These are phyloP conservation scores for Epichloe typhina DNA, from an alignment of 2,329 filamentous ascomycete species.

Conservation along the genomic window DNA sequence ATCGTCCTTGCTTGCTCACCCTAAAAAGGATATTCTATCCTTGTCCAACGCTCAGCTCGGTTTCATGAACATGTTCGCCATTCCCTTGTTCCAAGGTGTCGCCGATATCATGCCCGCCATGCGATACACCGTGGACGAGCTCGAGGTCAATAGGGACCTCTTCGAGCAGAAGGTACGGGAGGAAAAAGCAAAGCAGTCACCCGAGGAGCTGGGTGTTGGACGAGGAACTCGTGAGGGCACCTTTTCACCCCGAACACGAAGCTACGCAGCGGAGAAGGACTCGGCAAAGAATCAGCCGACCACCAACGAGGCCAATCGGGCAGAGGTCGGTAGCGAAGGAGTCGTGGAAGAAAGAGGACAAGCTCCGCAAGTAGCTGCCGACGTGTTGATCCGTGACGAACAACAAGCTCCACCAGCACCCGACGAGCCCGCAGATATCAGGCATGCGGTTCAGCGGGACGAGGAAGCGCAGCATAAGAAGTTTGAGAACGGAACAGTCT, in stretches of 20 bases:
- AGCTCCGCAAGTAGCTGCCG: conserved; percentile 12
- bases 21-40: conserved; percentile 71
- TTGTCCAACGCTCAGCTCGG: conserved; percentile 79
- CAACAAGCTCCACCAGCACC: conserved; percentile 8
- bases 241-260: conserved; percentile 32
- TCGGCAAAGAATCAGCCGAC: conserved; percentile 11
- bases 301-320: conserved; percentile 7
- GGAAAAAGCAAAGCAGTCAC: conserved; percentile 37
- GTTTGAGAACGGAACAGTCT: conserved; percentile 27
- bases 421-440: conserved; percentile 5
- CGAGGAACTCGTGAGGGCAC: conserved; percentile 26
- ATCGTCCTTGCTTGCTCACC: conserved; percentile 74
- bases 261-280: conserved; percentile 20
- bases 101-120: conserved; percentile 76
- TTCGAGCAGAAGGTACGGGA: conserved; percentile 59
- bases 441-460: not conserved
- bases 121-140: conserved; percentile 71
- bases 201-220: conserved; percentile 25
- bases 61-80: conserved; percentile 93
- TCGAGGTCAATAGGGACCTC: conserved; percentile 59
- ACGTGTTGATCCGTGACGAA: conserved; percentile 12
- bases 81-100: conserved; percentile 80
- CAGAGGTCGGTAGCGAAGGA: conserved; percentile 10
- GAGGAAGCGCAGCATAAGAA: conserved; percentile 18
- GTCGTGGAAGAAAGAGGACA: conserved; percentile 11